Evolutionary conservation across 805 yeast genomes (phyloP), one percentile per base, ranked within the genome.

Genomic region (Saccharomycopsis vini): DNA sequence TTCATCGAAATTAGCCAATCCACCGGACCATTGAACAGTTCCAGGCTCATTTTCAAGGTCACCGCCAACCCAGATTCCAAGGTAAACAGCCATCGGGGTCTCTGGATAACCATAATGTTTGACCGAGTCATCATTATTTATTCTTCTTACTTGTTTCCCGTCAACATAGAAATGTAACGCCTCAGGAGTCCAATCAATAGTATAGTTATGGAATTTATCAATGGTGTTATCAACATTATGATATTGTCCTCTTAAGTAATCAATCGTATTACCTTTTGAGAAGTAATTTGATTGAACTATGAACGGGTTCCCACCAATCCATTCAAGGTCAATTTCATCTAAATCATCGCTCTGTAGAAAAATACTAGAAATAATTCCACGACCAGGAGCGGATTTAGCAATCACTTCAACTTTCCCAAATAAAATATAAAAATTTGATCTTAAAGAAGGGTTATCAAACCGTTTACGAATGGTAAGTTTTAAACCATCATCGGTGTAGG

Each of bases 1-100:
- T 5, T 64, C 52, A 10, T 62, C 46, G 50, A 68, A 79, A 54
- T 78, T 71, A 7, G 82, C 72, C 3, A 45, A 35, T 9, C 84
- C 85, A 28, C 88, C 88, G 2, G 88, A 84, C 88, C 88, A 80
- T 44, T 68, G 71, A 46, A 81, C 73, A 3, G 87, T 80, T 21
- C 87, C 87, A 36, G 56, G 65, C 2, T 67, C 62, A 54, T 77
- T 78, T 37, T 50, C 42, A 19, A 71, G 56, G 42, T 67, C 70
- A 20, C 75, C 76, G 13, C 73, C 76, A 3, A 73, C 71, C 76
- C 76, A 70, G n/a, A 63, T 48, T 3, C 75, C 74, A 16, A 70
- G 44, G 19, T 24, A 51, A 3, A 53, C 43, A 47, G 59, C 62
- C 80, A 81, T 79, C 23, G 89, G 90, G 3, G 81, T 63, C 61